Base-by-base conservation (phyloP, 495 filamentous ascomycete genomes). In the Extremus antarcticus region DNA sequence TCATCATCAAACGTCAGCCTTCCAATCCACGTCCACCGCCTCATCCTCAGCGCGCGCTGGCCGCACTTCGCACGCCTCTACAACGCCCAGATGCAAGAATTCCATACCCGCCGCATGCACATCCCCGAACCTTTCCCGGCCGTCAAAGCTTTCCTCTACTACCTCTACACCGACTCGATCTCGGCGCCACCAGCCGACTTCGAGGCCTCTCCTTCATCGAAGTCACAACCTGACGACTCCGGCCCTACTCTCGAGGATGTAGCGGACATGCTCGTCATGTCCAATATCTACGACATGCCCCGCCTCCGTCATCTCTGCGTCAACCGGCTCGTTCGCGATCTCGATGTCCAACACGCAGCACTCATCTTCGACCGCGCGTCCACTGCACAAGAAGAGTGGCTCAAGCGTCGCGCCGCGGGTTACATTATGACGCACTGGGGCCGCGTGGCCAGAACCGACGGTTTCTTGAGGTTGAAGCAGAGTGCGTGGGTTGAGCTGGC, bases 351-450 rank as follows among this genome's bases (percentile, higher is more conserved):
- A 52, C 88, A 94, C 60, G 91, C 92, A 2, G 95, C 91, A 50
- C 84, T 94, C 64, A 86, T 95, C 39, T 98, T 94, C 90, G 90
- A 95, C 70, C 86, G 90, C 57, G 90, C 92, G 0, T 83, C 86
- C 1, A 78, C 87, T 23, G 90, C 91, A 15, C 85, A 81, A 63
- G 92, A 98, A 67, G 88, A 95, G 25, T 96, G 89, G 88, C 76
- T 98, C 35, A 84, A 86, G 64, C 83, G 84, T 59, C 83, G 90
- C 47, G 90, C 92, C 3, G 89, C 88, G 2, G 77, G 74, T 50
- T 97, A 94, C 69, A 95, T 87, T 63, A 78, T 97, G 63, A 81
- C 82, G 35, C 84, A 97, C 71, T 98, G 94, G 94, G 92, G 92
- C 48, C 84, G 94, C 25, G 79, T 98, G 19, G 91, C 95, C 20